Conservation (phyloP, 768 basidiomycete genomes). For the Brasilioporus rufonigricans region DNA sequence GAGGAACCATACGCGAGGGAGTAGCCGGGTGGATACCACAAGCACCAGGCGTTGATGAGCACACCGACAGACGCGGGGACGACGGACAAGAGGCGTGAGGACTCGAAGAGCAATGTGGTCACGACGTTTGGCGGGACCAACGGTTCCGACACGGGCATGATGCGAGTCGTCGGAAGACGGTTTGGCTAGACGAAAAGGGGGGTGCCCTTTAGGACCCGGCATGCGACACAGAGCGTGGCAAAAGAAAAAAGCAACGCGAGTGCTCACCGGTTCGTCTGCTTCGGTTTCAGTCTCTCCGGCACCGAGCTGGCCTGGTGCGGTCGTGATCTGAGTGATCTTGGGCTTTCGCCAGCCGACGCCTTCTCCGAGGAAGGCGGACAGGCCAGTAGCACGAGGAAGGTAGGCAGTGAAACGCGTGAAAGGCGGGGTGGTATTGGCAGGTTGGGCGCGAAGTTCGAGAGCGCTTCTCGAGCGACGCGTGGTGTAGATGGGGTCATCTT, state of each 20-base stretch:
- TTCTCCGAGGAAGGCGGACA: conserved; percentile 26
- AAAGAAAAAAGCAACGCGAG: conserved; percentile 1
- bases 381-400: conserved; percentile 16
- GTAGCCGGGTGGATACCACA: conserved; percentile 44
- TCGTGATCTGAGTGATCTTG: conserved; percentile 54
- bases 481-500: conserved; percentile 11
- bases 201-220: background rate
- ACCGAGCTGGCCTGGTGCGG: conserved; percentile 53
- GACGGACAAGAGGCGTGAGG: conserved; percentile 65
- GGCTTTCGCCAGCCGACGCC: conserved; percentile 33
- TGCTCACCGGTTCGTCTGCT: conserved; percentile 68
- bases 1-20: conserved; percentile 5
- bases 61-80: conserved; percentile 71
- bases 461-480: conserved; percentile 23
- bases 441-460: conserved; percentile 19
- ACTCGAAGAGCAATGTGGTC: conserved; percentile 65
- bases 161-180: conserved; percentile 69
- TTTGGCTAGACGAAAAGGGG: conserved; percentile 44
- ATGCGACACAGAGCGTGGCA: too few species aligned
- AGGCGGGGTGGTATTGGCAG: too few species aligned
- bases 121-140: conserved; percentile 48
- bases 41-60: conserved; percentile 56
- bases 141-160: conserved; percentile 47
- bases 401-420: too few species aligned
- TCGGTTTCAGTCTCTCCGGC: conserved; percentile 82